phyloP scores from a whole-genome alignment of 768 basidiomycete genomes.

The Hysterangium stoloniferum region DNA sequence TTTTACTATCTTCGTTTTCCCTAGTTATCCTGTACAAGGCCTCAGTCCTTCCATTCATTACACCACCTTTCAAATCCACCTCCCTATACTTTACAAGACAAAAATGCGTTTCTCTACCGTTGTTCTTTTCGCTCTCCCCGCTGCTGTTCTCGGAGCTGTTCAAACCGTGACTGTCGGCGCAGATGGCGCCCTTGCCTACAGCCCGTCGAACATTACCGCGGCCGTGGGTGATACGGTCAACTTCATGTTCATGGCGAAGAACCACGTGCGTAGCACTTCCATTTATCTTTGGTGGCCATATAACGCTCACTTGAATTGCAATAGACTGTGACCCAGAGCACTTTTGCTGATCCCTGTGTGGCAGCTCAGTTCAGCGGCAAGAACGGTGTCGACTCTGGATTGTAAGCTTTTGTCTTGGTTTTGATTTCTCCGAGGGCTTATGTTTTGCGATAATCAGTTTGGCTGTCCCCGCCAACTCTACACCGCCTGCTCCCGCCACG shows the following conservation, averaged over 20 bases:
- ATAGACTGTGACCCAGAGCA: constrained; percentile 39
- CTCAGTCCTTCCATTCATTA: neutral
- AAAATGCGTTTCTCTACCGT: constrained; percentile 6
- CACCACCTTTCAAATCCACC: neutral
- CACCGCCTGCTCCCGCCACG: neutral
- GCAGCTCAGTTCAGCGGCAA: constrained; percentile 19
- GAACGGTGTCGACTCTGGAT: constrained; percentile 41
- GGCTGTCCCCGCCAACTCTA: neutral
- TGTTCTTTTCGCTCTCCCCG: constrained; percentile 1
- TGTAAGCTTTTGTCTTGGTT: constrained; percentile 21
- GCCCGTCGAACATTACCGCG: constrained; percentile 39
- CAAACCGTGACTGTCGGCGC: constrained; percentile 39
- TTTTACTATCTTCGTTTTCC: constrained; percentile 4
- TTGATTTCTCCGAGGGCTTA: neutral
- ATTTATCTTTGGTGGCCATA: constrained; percentile 11
- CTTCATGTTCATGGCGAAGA: constrained; percentile 37
- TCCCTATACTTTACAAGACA: too few relatives aligned
- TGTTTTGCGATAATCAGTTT: neutral
- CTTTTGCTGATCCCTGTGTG: constrained; percentile 47
- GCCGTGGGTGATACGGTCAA: constrained; percentile 40
- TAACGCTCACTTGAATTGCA: constrained; percentile 33
- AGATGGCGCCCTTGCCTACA: constrained; percentile 27
- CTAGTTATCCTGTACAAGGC: neutral
- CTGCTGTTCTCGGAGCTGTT: neutral
- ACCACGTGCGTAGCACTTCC: constrained; percentile 31